Evolutionary conservation across 176 grass and related monocot genomes (phyloP).

Genomic region (Carex cristatella): DNA sequence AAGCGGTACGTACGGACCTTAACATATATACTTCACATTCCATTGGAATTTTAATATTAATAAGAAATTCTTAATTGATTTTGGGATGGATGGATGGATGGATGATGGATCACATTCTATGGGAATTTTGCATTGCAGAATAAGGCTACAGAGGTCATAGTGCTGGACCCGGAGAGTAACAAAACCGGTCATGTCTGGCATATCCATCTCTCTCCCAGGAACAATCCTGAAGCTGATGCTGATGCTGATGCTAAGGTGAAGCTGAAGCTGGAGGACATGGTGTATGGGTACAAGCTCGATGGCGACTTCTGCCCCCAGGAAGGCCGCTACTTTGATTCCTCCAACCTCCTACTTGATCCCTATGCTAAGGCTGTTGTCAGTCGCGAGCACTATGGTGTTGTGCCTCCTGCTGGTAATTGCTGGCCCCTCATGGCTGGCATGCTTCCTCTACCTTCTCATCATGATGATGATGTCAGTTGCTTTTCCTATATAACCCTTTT

Average conservation of each 20-base stretch:
- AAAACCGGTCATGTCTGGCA: conserved; percentile 76
- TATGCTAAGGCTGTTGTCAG: conserved; percentile 93
- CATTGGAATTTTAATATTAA: not conserved
- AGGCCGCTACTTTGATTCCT: conserved; percentile 54
- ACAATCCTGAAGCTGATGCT: not conserved
- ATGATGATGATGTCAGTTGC: conserved; percentile 26
- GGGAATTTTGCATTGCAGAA: conserved; percentile 25
- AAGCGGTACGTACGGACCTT: conserved; percentile 19
- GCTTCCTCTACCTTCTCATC: conserved; percentile 38
- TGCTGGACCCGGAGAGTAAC: conserved; percentile 52
- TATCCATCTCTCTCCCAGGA: conserved; percentile 37
- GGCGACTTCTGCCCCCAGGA: conserved; percentile 47
- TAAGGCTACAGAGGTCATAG: conserved; percentile 53
- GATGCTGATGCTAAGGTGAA: too few species aligned
- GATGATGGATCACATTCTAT: too few species aligned
- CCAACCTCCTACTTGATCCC: conserved; percentile 66
- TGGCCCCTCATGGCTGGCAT: conserved; percentile 95
- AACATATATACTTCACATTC: not conserved
- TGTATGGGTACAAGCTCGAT: conserved; percentile 85
- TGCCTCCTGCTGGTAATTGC: conserved; percentile 33
- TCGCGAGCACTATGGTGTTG: conserved; percentile 52
- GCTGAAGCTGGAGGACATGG: conserved; percentile 35
- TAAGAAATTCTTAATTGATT: too few species aligned
- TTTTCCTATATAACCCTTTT: not conserved
- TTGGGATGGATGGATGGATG: too few species aligned